Percentiles rank a stretch among this genome's conserved stretches.
phyloP scores from a whole-genome alignment of 2,329 filamentous ascomycete genomes.

The Talaromyces atroroseus region DNA sequence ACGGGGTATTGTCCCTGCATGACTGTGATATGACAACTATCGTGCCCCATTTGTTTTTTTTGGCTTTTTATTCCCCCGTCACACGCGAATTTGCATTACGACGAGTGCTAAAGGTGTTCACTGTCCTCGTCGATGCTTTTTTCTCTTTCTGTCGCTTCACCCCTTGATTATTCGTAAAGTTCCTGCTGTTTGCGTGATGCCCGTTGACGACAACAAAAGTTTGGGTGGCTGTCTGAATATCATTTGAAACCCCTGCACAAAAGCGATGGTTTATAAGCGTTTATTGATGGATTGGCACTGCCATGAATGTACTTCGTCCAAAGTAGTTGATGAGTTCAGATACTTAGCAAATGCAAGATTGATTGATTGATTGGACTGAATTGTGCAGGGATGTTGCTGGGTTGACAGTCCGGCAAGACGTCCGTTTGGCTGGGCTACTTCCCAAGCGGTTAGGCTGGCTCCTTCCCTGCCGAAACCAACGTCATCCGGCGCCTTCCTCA shows the following conservation, averaged over 20 bases:
- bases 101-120: neutral
- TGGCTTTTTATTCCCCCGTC: neutral
- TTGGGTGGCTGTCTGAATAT: slow-evolving; percentile 17
- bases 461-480: neutral
- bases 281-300: neutral
- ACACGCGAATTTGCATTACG: neutral
- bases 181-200: slow-evolving; percentile 1
- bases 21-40: neutral
- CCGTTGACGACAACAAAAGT: slow-evolving; percentile 14
- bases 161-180: neutral
- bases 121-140: neutral
- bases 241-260: slow-evolving; percentile 1
- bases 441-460: neutral
- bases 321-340: neutral
- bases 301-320: neutral
- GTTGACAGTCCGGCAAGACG: neutral
- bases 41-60: neutral
- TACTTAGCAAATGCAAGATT: neutral
- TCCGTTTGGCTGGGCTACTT: slow-evolving; percentile 2
- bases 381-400: neutral
- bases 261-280: neutral
- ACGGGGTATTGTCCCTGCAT: slow-evolving; percentile 14
- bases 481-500: neutral
- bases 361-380: neutral
- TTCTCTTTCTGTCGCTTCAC: neutral